phyloP scores from a whole-genome alignment of 306 rosid genomes.

The Arachis hypogaea region DNA sequence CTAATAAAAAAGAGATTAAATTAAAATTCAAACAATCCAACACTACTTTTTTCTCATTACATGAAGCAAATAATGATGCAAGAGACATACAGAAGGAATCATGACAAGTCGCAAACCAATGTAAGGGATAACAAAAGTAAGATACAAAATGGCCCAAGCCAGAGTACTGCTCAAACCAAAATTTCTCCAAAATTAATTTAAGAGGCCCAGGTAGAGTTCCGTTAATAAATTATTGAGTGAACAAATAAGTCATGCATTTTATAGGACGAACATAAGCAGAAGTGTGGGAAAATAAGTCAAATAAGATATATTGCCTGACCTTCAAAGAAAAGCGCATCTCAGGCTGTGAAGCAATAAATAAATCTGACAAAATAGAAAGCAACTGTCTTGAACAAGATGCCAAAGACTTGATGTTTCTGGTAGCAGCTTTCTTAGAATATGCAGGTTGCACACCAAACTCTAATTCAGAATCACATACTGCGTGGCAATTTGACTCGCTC shows the following conservation, averaged over 20 bases:
- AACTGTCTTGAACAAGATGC: conserved; percentile 64
- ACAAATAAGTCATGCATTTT: conserved; percentile 22
- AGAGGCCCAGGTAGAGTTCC: conserved; percentile 5
- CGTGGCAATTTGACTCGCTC: conserved; percentile 37
- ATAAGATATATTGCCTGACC: conserved; percentile 52
- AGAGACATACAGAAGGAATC: conserved; percentile 13
- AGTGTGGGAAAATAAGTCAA: conserved; percentile 6
- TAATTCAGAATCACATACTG: conserved; percentile 38
- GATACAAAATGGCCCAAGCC: conserved; percentile 1
- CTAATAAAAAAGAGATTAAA: conserved; percentile 47
- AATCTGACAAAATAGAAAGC: conserved; percentile 64
- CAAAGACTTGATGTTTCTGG: conserved; percentile 72
- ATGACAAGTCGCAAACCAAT: neutral
- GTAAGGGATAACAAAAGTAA: conserved; percentile 19
- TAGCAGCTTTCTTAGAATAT: conserved; percentile 77
- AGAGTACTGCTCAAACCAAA: neutral
- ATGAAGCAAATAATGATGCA: conserved; percentile 27
- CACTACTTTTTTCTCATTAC: neutral
- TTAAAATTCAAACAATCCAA: conserved; percentile 8
- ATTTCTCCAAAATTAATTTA: conserved; percentile 24
- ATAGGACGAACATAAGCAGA: conserved; percentile 21
- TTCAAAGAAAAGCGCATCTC: conserved; percentile 54
- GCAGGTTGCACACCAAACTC: conserved; percentile 48
- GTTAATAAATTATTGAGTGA: conserved; percentile 26
- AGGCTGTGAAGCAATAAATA: conserved; percentile 64